These are phyloP conservation scores for Beauveria brongniartii DNA, from an alignment of 2,329 filamentous ascomycete genomes.

Conservation along the genomic window DNA sequence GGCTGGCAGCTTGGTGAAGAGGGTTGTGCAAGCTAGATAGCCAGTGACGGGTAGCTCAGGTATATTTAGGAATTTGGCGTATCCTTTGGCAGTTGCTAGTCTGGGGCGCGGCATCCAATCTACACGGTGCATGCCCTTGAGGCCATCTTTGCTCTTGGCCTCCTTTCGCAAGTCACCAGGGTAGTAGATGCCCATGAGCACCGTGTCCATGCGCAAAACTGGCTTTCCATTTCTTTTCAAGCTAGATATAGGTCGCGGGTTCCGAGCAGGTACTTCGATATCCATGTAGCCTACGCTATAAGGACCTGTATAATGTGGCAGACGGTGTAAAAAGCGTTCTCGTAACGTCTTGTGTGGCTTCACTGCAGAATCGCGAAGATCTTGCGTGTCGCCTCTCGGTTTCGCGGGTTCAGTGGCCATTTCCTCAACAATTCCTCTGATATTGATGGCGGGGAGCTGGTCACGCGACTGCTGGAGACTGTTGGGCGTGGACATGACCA, in stretches of 20 bases:
- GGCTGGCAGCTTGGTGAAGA: constrained; percentile 58
- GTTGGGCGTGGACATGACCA: neutral
- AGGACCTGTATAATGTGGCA: constrained; percentile 56
- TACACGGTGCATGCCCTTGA: constrained; percentile 40
- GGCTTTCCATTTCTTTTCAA: constrained; percentile 31
- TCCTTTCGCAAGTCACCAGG: constrained; percentile 38
- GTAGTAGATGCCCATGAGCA: constrained; percentile 59
- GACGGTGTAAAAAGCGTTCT: constrained; percentile 34
- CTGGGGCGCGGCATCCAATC: constrained; percentile 56
- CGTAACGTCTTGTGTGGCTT: constrained; percentile 24
- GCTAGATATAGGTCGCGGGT: constrained; percentile 31
- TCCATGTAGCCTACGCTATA: constrained; percentile 63
- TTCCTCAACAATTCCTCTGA: neutral
- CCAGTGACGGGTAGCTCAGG: constrained; percentile 39
- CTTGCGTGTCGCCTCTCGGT: neutral
- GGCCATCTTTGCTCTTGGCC: constrained; percentile 19
- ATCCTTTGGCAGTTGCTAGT: constrained; percentile 47
- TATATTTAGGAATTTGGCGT: constrained; percentile 52
- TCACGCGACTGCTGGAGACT: neutral
- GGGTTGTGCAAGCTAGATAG: constrained; percentile 47
- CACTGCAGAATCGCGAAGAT: constrained; percentile 16
- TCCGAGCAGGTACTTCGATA: constrained; percentile 50
- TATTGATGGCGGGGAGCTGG: neutral
- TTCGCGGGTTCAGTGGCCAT: neutral
- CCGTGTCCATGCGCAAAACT: constrained; percentile 41